phyloP scores from a whole-genome alignment of 2,329 filamentous ascomycete species.

The Rhexocercosporidium sp. region DNA sequence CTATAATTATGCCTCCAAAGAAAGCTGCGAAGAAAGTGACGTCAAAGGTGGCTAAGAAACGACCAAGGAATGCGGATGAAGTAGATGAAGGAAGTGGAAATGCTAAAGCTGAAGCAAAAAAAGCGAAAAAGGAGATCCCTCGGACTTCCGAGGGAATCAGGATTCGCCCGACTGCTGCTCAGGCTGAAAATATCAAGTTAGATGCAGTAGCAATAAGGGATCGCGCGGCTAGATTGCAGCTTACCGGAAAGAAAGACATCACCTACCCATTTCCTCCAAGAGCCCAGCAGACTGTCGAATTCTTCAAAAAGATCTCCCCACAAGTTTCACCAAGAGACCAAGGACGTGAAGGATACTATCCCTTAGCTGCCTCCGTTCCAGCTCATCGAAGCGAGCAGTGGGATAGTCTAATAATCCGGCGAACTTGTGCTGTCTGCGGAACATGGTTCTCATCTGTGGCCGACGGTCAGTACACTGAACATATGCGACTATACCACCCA shows the following conservation, averaged over 20 bases:
- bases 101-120: not conserved
- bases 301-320: not conserved
- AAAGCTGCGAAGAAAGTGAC: not conserved
- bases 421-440: constrained; percentile 1
- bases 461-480: not conserved
- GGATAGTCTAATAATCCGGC: not conserved
- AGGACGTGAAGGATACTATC: not conserved
- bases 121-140: not conserved
- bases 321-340: not conserved
- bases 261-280: not conserved
- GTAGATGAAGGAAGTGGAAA: not conserved
- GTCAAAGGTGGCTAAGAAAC: not conserved
- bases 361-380: not conserved
- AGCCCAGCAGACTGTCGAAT: not conserved
- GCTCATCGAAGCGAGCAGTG: not conserved
- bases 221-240: not conserved
- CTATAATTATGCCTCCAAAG: too few relatives aligned
- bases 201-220: not conserved
- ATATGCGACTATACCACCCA: not conserved
- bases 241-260: not conserved
- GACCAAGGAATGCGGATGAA: not conserved
- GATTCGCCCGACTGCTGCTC: not conserved
- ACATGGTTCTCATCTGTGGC: not conserved
- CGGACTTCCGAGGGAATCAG: too few relatives aligned
- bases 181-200: not conserved